Evolutionary conservation across 208 protist genomes (phyloP).

Genomic region (Leishmania turanica): DNA sequence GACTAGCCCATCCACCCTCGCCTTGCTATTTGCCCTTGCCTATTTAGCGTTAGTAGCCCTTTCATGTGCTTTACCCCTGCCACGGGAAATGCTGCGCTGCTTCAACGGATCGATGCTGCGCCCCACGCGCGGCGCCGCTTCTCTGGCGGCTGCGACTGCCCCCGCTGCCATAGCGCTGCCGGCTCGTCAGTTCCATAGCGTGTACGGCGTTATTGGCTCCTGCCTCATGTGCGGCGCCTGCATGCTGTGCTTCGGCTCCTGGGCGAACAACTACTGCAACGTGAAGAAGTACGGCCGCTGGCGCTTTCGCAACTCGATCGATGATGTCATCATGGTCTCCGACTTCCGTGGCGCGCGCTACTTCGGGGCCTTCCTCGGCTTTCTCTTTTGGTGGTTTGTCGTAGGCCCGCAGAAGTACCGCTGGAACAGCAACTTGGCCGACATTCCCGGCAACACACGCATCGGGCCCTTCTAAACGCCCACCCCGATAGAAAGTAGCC

Average conservation of each 20-base stretch:
- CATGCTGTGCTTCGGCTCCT: constrained; percentile 81
- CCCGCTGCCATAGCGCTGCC: constrained; percentile 6
- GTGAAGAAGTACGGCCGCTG: constrained; percentile 85
- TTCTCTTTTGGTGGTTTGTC: constrained; percentile 89
- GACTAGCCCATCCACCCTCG: background rate
- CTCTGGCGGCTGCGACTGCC: background rate
- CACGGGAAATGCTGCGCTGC: constrained; percentile 40
- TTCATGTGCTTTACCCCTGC: background rate
- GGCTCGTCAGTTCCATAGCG: constrained; percentile 58
- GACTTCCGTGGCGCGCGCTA: constrained; percentile 83
- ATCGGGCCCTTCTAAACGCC: constrained; percentile 70
- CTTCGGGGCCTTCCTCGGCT: constrained; percentile 69
- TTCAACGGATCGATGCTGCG: constrained; percentile 30
- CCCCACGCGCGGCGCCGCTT: constrained; percentile 7
- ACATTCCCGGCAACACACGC: constrained; percentile 81
- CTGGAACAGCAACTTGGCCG: constrained; percentile 72
- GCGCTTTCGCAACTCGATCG: constrained; percentile 87
- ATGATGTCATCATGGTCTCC: constrained; percentile 86
- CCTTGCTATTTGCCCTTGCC: background rate
- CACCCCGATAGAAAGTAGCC: background rate
- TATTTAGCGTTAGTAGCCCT: background rate
- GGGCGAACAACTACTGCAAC: constrained; percentile 89
- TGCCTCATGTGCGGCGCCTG: constrained; percentile 65
- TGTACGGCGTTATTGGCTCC: constrained; percentile 61
- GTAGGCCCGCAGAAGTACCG: constrained; percentile 87